Base-by-base conservation (phyloP, 1,139 yeast genomes). In the Debaryomyces coudertii region DNA sequence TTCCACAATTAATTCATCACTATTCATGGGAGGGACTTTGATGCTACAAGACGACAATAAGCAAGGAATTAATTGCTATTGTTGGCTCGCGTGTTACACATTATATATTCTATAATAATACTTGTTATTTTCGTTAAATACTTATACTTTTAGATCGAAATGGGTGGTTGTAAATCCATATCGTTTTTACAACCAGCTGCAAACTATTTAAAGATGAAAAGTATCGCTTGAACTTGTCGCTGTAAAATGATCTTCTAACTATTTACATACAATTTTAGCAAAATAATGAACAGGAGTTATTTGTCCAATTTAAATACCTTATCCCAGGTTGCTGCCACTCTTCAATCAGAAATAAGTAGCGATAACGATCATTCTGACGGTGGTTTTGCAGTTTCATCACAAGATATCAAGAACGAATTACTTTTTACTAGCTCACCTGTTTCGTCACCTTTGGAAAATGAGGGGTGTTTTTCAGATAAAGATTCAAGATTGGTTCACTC, bases 261-360 rank as follows among this genome's bases (percentile, higher is more conserved):
- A 4, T 20, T 20, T 20, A 5, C 5, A 20, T n/a, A n/a, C n/a
- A n/a, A n/a, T n/a, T n/a, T n/a, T n/a, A n/a, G n/a, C n/a, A 28
- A 6, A 5, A 38, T 38, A 34, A 20, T 23, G 22, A 16, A n/a
- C 5, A 38, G n/a, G 12, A 20, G 24, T n/a, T 28, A 38, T 18
- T 25, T 34, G 7, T 33, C 39, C 4, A 40, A 40, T 28, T 18
- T 40, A 25, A 20, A 34, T 18, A 40, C 39, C 4, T 28, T 40
- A 16, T 40, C 39, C 9, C 43, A 40, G 14, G 43, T 40, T 6
- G 43, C 43, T 24, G 38, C 27, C 7, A 20, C 25, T 11, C 31
- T 40, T 23, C 33, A 33, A 18, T 24, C 29, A 11, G 38, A 40
- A 20, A 27, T 34, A 30, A 33, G 36, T 7, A 34, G 36, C 8